Evolutionary conservation across 495 filamentous ascomycete genomes (phyloP).

Genomic region (Neurospora intermedia): DNA sequence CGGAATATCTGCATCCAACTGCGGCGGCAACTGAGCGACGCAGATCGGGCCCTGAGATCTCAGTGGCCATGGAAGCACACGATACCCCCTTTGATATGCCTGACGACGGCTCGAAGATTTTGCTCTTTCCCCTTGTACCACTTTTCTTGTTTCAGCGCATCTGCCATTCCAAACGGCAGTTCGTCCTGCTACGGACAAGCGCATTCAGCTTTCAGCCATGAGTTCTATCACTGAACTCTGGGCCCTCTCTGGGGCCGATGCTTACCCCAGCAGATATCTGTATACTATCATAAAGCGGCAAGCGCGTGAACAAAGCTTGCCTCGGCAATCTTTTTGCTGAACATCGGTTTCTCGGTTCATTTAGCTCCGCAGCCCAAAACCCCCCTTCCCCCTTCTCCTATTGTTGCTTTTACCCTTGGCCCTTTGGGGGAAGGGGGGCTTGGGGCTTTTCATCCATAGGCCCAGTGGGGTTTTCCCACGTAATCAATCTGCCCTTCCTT

Average conservation of each 20-base stretch:
- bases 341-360: not conserved
- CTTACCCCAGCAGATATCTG: slow-evolving; percentile 1
- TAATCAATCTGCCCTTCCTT: slow-evolving; percentile 4
- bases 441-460: slow-evolving; percentile 4
- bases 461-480: slow-evolving; percentile 4
- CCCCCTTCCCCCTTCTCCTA: not conserved
- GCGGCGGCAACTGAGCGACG: not conserved
- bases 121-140: not conserved
- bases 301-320: not conserved
- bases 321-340: not conserved
- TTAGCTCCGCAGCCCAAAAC: not conserved
- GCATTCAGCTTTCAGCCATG: not conserved
- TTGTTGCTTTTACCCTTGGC: not conserved
- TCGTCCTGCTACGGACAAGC: not conserved
- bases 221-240: not conserved
- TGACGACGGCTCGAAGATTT: not conserved
- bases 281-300: slow-evolving; percentile 5
- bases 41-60: not conserved
- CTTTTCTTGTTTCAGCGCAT: not conserved
- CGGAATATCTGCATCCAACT: not conserved
- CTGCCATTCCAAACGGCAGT: not conserved
- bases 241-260: not conserved
- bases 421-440: not conserved
- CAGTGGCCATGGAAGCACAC: not conserved
- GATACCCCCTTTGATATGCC: not conserved